Base-by-base conservation (phyloP, 441 rosid species). In the Pelargonium citronellum region DNA sequence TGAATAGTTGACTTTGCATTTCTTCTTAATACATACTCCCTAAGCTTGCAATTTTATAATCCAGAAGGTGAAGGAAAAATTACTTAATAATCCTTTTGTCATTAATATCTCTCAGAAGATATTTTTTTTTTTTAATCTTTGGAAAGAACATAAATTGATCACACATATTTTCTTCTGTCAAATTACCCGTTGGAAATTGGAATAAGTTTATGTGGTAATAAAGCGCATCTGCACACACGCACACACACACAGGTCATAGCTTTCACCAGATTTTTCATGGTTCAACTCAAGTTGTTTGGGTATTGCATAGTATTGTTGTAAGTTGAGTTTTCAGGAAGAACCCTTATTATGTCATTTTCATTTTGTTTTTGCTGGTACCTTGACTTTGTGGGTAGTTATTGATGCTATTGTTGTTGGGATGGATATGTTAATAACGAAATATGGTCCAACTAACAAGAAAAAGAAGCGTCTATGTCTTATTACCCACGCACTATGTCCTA, bases 391-490 rank as follows among this genome's bases (percentile, higher is more conserved):
- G 24, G 57, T 79, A 94, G 97, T 86, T 87, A 84, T 91, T 79
- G 99, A 91, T 84, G 96, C 94, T 72, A 69, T 94, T 69, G 89
- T 90, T 80, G 96, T 94, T 75, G 99, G 97, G 69, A 86, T 94
- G 91, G 97, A 94, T 80, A 86, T 91, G 89, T 79, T 94, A 79
- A 91, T 94, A 67, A 94, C 91, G 78, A 86, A 72, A 72, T 91
- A 89, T 76, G 82, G 84, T 67, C 64, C 57, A 58, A 68, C 83
- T 16, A 75, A 80, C 82, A 89, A 85, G 80, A 96, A 96, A 70
- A 94, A 87, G 78, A 91, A 94, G 78, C 91, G 90, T 41, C 64
- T 91, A 16, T 91, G 95, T 79, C 92, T 94, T 63, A 80, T 91
- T 61, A 91, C 94, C 0, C 86, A 90, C 75, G 96, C 90, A 44